Evolutionary conservation across 805 yeast species (phyloP).

Genomic region (Yamadazyma ubonensis): DNA sequence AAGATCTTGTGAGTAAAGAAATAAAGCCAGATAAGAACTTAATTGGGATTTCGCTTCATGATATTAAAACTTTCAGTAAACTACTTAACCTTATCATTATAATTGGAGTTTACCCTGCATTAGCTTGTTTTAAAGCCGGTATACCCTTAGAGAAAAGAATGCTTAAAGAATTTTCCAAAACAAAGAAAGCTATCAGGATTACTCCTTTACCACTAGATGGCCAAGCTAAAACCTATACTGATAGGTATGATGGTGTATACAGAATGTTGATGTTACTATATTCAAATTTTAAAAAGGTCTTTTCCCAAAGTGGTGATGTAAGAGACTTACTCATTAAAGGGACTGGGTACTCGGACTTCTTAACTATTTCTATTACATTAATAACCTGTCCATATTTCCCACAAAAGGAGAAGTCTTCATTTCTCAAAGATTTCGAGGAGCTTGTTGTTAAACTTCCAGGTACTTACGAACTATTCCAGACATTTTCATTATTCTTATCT

Average conservation of each 20-base stretch:
- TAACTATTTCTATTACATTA: slow-evolving; percentile 49
- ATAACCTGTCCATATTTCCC: slow-evolving; percentile 31
- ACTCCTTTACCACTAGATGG: slow-evolving; percentile 14
- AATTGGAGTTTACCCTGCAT: slow-evolving; percentile 67
- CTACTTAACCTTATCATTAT: slow-evolving; percentile 63
- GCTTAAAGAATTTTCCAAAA: slow-evolving; percentile 46
- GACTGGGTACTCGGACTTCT: slow-evolving; percentile 61
- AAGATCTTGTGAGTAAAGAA: slow-evolving; percentile 31
- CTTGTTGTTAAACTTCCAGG: slow-evolving; percentile 48
- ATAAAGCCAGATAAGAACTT: slow-evolving; percentile 28
- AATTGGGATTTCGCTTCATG: slow-evolving; percentile 76
- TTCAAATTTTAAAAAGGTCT: slow-evolving; percentile 30
- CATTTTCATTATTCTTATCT: slow-evolving; percentile 57
- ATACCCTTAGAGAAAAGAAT: slow-evolving; percentile 63
- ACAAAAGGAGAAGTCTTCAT: slow-evolving; percentile 14
- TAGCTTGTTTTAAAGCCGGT: slow-evolving; percentile 54
- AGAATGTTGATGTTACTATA: slow-evolving; percentile 29
- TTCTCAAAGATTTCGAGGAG: slow-evolving; percentile 17
- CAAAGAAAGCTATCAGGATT: slow-evolving; percentile 25
- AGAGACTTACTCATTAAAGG: slow-evolving; percentile 58
- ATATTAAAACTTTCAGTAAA: slow-evolving; percentile 70
- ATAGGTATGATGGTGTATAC: slow-evolving; percentile 18
- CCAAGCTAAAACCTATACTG: slow-evolving; percentile 14
- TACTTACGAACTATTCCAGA: slow-evolving; percentile 64
- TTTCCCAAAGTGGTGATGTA: slow-evolving; percentile 47